Percentiles rank a stretch among this genome's conserved stretches.
phyloP scores from a whole-genome alignment of 495 filamentous ascomycete species.

The Penicillium coffeae region DNA sequence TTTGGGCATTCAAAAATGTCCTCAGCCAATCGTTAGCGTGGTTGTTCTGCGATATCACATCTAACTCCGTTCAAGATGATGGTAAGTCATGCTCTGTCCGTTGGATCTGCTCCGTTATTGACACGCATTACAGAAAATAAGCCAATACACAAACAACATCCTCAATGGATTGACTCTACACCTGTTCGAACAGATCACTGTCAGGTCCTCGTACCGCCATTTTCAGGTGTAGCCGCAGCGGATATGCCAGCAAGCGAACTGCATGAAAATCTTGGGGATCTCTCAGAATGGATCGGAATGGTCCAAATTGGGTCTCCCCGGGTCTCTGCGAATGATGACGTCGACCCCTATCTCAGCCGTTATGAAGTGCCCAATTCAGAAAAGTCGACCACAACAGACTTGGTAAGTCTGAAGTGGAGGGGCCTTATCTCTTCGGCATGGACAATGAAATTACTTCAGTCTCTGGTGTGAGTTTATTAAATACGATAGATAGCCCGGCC shows the following conservation, averaged over 20 bases:
- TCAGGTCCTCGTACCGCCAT: conserved; percentile 43
- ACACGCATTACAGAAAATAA: conserved; percentile 21
- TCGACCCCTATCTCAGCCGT: conserved; percentile 79
- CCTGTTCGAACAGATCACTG: conserved; percentile 25
- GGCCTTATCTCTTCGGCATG: conserved; percentile 41
- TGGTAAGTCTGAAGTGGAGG: conserved; percentile 47
- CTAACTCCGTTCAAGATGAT: conserved; percentile 18
- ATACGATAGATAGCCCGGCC: no score
- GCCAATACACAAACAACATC: conserved; percentile 53
- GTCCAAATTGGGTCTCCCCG: conserved; percentile 69
- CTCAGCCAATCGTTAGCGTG: conserved; percentile 68
- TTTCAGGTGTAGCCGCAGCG: conserved; percentile 40
- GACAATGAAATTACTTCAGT: conserved; percentile 37
- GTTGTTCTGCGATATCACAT: conserved; percentile 69
- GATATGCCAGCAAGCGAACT: conserved; percentile 43
- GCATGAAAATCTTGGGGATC: conserved; percentile 56
- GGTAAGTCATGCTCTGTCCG: no score
- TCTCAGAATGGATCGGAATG: conserved; percentile 84
- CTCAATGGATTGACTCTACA: conserved; percentile 41
- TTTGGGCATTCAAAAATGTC: conserved; percentile 82
- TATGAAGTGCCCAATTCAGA: conserved; percentile 61
- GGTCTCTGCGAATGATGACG: conserved; percentile 57
- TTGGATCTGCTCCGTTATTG: no score
- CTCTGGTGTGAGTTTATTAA: conserved; percentile 43
- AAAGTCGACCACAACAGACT: conserved; percentile 13